Percentiles rank a stretch among this genome's conserved stretches.
Evolutionary conservation across 2,329 filamentous ascomycete species (phyloP).

Genomic region (Mycosphaerelloides madeirae): DNA sequence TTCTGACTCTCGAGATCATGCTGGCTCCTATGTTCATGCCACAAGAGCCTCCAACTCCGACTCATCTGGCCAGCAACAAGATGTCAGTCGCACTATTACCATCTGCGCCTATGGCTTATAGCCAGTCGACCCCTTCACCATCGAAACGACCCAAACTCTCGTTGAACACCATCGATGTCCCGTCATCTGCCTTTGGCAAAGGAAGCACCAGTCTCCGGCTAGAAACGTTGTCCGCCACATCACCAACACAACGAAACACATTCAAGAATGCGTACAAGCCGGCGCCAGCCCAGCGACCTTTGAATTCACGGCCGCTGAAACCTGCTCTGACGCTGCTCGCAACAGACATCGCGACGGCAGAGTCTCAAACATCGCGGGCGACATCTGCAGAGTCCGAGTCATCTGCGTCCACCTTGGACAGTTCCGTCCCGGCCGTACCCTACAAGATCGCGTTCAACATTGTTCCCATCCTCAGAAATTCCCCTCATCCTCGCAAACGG

Average conservation of each 20-base stretch:
- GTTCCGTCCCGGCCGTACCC: slow-evolving; percentile 33
- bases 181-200: slow-evolving; percentile 47
- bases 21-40: slow-evolving; percentile 26
- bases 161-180: slow-evolving; percentile 51
- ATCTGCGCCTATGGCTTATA: slow-evolving; percentile 29
- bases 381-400: slow-evolving; percentile 34
- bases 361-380: slow-evolving; percentile 19
- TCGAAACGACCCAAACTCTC: slow-evolving; percentile 55
- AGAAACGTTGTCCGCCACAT: slow-evolving; percentile 51
- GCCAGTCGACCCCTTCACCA: slow-evolving; percentile 22
- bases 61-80: slow-evolving; percentile 34
- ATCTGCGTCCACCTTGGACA: slow-evolving; percentile 31
- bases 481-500: slow-evolving; percentile 35
- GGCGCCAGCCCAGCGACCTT: slow-evolving; percentile 16
- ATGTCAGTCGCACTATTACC: slow-evolving; percentile 42
- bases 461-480: slow-evolving; percentile 44
- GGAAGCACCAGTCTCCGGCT: slow-evolving; percentile 52
- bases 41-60: slow-evolving; percentile 25
- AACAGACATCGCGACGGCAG: slow-evolving; percentile 9
- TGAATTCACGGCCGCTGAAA: slow-evolving; percentile 9
- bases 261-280: slow-evolving; percentile 56
- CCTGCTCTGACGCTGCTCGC: slow-evolving; percentile 35
- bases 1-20: slow-evolving; percentile 23
- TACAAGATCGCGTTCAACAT: slow-evolving; percentile 46
- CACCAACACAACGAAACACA: slow-evolving; percentile 58